Evolutionary conservation across 331 rosid species (phyloP).

Genomic region (Malus hybrid): DNA sequence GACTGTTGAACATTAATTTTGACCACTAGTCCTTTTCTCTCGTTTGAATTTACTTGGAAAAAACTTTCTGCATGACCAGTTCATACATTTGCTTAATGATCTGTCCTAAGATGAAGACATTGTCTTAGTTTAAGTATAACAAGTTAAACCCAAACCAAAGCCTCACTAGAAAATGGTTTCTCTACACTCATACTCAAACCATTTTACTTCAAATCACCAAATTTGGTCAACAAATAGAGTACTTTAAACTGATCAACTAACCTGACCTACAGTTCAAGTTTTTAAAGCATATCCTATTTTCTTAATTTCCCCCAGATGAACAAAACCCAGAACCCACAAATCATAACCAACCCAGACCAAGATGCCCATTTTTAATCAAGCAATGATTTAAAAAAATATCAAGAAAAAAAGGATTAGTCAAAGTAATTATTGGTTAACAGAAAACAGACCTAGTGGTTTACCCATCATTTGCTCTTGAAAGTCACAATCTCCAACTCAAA

Average conservation of each 20-base stretch:
- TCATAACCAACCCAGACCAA: no score
- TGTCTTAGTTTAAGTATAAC: background rate
- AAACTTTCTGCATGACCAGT: background rate
- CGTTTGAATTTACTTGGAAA: background rate
- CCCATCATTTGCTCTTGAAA: slow-evolving; percentile 33
- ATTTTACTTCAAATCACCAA: background rate
- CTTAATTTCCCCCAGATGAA: background rate
- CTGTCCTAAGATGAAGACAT: background rate
- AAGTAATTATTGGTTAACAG: slow-evolving; percentile 1
- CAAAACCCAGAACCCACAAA: background rate
- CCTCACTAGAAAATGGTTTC: background rate
- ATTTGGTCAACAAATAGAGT: slow-evolving; percentile 8
- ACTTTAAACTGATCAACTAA: background rate
- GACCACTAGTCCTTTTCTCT: background rate
- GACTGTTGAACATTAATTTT: background rate
- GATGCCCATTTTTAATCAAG: no score
- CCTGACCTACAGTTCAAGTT: background rate
- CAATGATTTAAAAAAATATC: background rate
- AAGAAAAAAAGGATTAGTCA: background rate
- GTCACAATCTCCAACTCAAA: slow-evolving; percentile 20
- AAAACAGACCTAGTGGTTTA: slow-evolving; percentile 28
- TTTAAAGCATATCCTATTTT: background rate
- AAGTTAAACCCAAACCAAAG: background rate
- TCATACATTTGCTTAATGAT: background rate
- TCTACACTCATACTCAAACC: background rate